Evolutionary conservation across 2,329 filamentous ascomycete species (phyloP), one percentile per base, ranked within the genome.

Genomic region (Ciborinia camelliae): DNA sequence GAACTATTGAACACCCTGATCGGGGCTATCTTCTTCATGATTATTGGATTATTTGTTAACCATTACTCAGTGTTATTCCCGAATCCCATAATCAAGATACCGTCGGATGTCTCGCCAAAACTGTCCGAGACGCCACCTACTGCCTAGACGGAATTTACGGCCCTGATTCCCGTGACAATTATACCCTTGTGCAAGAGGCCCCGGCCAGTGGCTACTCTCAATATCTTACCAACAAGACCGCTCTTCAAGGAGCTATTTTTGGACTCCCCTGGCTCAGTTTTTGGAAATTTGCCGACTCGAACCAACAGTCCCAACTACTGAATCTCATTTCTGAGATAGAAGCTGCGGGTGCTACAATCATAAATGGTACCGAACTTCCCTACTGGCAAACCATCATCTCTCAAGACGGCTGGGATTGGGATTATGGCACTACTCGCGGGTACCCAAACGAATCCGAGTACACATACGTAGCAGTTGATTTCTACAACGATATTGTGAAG

Each of bases 361-460:
- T 91, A 71, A 90, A 91, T 71, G 81, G 82, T 32, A 90, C 88
- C 0, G 89, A 92, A 72, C 80, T 92, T 2, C 84, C 85, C 28
- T 79, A 85, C 73, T 83, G 85, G 70, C 75, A 86, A 71, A 83
- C 77, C 0, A 84, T 90, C 30, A 82, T 92, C 15, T 84, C 82
- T 39, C 87, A 85, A 0, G 74, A 83, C 57, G 87, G 87, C n/a
- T 92, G 89, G 89, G 80, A 92, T 75, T 92, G 90, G 83, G 87
- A 90, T 71, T 89, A 85, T 68, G 88, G 88, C 18, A 80, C 77
- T 7, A 81, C 79, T 1, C 82, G 87, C 4, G 86, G 87, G 2
- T 86, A 79, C 70, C 77, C 86, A n/a, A 90, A 91, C 66, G 85
- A 91, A 75, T 90, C 86, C 18, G 89, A 91, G 74, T 91, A 88